Base-by-base conservation (phyloP, 2,329 filamentous ascomycete species). In the Botryotinia convoluta region DNA sequence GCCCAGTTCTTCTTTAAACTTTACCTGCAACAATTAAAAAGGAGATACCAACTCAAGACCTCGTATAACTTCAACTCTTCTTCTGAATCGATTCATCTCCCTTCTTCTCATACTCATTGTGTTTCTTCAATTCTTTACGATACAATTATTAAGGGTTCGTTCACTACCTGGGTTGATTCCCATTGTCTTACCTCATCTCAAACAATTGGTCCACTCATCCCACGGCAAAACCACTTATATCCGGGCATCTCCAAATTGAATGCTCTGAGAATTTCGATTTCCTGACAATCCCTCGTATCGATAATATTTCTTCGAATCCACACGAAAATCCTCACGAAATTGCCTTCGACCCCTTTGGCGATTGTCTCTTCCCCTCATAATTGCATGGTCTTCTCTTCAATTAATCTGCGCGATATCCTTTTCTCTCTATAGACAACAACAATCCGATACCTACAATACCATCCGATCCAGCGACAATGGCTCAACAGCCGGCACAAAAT, bases 401-500 rank as follows among this genome's bases (percentile, higher is more conserved):
- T 65, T 61, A 9, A 26, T 68, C 51, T 37, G 62, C 51, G 51
- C 62, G 32, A 48, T 26, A 72, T 68, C 62, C 70, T 72, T 61
- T 72, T 68, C 22, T 37, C 48, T 54, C 48, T 22, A 68, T 14
- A 39, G n/a, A 29, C 62, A 29, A 67, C 48, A 14, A 42, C 35
- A 42, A 59, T 45, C 35, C 32, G 35, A 59, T 57, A 63, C 22
- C 54, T 51, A 57, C 64, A 32, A 51, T 64, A 72, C 61, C 72
- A 62, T 71, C 65, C 73, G 45, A 74, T 72, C 69, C 72, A 73
- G 74, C 71, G 48, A 74, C 67, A 74, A 82, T 82, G 80, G 77
- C 80, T 65, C 79, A 81, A 78, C 78, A 78, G 76, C 74, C 75
- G 70, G 76, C 77, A 60, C 82, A 82, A 73, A 84, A 84, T 82